Conservation (phyloP, 1,139 yeast species). For the Saccharomyces hybrid region DNA sequence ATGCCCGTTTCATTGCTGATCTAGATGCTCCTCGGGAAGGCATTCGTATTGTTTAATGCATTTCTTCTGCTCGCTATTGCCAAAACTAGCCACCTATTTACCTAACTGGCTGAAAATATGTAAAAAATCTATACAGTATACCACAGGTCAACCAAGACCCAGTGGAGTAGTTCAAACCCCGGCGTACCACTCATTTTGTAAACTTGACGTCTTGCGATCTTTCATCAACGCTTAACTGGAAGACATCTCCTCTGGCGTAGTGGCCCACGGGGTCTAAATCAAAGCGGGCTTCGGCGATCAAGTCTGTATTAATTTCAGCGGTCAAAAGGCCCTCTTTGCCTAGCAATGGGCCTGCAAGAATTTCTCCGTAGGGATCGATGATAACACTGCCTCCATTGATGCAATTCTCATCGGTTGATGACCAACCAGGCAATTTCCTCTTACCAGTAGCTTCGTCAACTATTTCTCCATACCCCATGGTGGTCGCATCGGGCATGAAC, state of each 20-base stretch:
- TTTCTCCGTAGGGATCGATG: neutral
- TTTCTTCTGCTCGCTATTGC: too few species aligned
- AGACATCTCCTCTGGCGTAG: constrained; percentile 37
- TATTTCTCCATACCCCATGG: neutral
- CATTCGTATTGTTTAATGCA: too few species aligned
- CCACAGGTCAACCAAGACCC: too few species aligned
- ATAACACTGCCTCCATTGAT: neutral
- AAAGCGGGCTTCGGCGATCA: constrained; percentile 33
- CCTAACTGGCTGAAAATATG: too few species aligned
- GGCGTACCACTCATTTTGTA: neutral
- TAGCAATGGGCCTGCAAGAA: neutral
- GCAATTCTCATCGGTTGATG: neutral
- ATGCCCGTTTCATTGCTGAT: too few species aligned
- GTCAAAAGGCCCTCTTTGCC: neutral
- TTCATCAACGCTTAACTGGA: constrained; percentile 35
- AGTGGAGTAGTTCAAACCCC: too few species aligned
- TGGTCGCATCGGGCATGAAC: neutral
- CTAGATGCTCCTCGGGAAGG: too few species aligned
- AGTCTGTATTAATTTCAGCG: neutral
- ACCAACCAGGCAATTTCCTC: neutral
- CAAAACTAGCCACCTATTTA: too few species aligned
- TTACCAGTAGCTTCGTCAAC: neutral
- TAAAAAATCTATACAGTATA: too few species aligned
- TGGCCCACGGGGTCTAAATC: constrained; percentile 38
- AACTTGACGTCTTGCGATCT: constrained; percentile 12